A percentile compares a stretch with the other conserved stretches of the same genome.
Conservation (phyloP, 2,329 filamentous ascomycete genomes). For the Fusarium multiceps region DNA sequence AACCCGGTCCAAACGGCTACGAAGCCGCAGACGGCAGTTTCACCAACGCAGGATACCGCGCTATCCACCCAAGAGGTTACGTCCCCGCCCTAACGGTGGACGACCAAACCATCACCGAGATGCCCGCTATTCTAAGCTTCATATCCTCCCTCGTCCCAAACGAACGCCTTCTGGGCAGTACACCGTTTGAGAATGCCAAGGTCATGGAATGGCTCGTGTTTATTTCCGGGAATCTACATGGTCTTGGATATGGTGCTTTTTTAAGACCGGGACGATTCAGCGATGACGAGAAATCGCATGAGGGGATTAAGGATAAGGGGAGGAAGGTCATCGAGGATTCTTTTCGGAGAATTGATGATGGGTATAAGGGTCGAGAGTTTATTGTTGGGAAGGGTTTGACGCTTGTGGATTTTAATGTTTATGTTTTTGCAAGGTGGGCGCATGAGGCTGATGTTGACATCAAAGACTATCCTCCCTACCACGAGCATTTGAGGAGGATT, state of each 20-base stretch:
- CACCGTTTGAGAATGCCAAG: slow-evolving; percentile 38
- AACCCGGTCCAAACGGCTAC: slow-evolving; percentile 18
- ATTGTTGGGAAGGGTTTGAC: slow-evolving; percentile 26
- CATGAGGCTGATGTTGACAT: slow-evolving; percentile 15
- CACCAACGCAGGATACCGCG: slow-evolving; percentile 44
- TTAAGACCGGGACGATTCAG: slow-evolving; percentile 46
- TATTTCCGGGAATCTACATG: not conserved
- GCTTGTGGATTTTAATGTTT: slow-evolving; percentile 35
- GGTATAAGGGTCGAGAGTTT: not conserved
- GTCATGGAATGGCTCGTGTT: slow-evolving; percentile 30
- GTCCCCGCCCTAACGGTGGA: slow-evolving; percentile 49
- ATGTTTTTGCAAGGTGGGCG: slow-evolving; percentile 39
- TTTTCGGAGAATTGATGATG: slow-evolving; percentile 14
- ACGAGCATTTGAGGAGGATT: not conserved
- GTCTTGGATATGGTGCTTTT: slow-evolving; percentile 43
- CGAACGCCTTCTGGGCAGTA: slow-evolving; percentile 38
- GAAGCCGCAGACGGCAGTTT: slow-evolving; percentile 49
- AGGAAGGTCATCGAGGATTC: not conserved
- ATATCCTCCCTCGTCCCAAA: slow-evolving; percentile 43
- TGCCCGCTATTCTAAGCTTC: slow-evolving; percentile 49
- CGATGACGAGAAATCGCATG: slow-evolving; percentile 18
- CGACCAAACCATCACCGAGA: slow-evolving; percentile 49
- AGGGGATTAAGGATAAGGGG: slow-evolving; percentile 12
- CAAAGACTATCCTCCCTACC: slow-evolving; percentile 9
- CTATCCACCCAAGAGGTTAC: slow-evolving; percentile 47